These are phyloP conservation scores for Leishmania guyanensis DNA, from an alignment of 208 protist genomes.

Conservation along the genomic window DNA sequence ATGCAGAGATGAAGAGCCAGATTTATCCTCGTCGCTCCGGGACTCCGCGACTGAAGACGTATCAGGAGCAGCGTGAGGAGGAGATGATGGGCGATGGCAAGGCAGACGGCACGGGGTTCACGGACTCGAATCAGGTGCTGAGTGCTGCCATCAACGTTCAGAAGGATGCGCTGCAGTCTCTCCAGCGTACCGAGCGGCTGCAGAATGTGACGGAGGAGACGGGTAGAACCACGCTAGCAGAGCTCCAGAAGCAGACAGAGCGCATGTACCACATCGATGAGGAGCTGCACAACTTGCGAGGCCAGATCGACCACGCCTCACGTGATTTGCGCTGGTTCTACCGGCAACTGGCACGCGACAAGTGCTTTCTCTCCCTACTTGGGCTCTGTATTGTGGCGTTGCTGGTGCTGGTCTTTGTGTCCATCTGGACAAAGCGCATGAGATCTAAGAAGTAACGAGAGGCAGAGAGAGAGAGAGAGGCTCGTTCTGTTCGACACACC, in stretches of 20 bases:
- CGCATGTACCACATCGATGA: slow-evolving; percentile 85
- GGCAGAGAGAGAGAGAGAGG: background rate
- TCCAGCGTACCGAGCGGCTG: slow-evolving; percentile 72
- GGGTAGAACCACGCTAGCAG: slow-evolving; percentile 58
- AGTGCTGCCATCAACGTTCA: slow-evolving; percentile 71
- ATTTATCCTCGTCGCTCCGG: slow-evolving; percentile 46
- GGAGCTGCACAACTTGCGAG: slow-evolving; percentile 75
- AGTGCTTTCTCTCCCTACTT: slow-evolving; percentile 77
- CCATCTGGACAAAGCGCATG: slow-evolving; percentile 54
- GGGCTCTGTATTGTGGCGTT: slow-evolving; percentile 64
- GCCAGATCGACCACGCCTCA: slow-evolving; percentile 67
- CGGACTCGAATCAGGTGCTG: slow-evolving; percentile 72
- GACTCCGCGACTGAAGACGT: slow-evolving; percentile 39
- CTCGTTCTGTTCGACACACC: background rate
- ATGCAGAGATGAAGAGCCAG: slow-evolving; percentile 74
- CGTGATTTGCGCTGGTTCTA: slow-evolving; percentile 82
- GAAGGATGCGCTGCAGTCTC: slow-evolving; percentile 70
- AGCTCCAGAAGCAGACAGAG: slow-evolving; percentile 74
- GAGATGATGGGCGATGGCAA: slow-evolving; percentile 75
- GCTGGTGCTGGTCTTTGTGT: slow-evolving; percentile 73
- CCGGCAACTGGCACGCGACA: slow-evolving; percentile 74
- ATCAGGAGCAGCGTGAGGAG: slow-evolving; percentile 59
- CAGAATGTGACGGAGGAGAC: slow-evolving; percentile 76
- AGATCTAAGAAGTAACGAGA: background rate
- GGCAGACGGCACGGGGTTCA: slow-evolving; percentile 64